These are phyloP conservation scores for Lizanozyma gosingica DNA, from an alignment of 1,139 yeast genomes.

Conservation along the genomic window DNA sequence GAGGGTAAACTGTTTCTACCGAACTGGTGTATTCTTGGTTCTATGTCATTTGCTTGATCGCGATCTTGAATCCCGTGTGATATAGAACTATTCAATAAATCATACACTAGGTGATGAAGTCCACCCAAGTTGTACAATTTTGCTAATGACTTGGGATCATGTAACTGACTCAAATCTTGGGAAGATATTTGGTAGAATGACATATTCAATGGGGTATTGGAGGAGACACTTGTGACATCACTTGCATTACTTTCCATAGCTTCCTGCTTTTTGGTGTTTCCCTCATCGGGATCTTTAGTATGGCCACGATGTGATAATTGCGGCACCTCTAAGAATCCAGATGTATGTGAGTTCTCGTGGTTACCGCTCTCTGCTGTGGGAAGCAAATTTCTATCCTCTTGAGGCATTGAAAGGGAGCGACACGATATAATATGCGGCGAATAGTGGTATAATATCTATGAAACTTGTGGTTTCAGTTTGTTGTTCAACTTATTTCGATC, in stretches of 20 bases:
- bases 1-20: constrained; percentile 71
- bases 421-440: no score
- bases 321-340: no score
- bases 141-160: constrained; percentile 45
- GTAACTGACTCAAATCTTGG: constrained; percentile 17
- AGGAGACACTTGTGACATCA: not conserved
- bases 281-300: no score
- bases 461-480: no score
- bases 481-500: no score
- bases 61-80: constrained; percentile 15
- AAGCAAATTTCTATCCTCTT: no score
- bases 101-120: constrained; percentile 25
- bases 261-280: no score
- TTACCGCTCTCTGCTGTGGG: no score
- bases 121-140: constrained; percentile 37
- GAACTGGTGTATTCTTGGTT: constrained; percentile 36
- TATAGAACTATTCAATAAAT: constrained; percentile 16
- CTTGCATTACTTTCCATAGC: not conserved
- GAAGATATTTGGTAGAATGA: not conserved
- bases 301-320: no score
- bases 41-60: constrained; percentile 13
- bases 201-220: not conserved
- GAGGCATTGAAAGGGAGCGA: no score
- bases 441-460: no score
- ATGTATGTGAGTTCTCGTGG: no score